Base-by-base conservation (phyloP, 306 rosid species). In the Vicia faba region DNA sequence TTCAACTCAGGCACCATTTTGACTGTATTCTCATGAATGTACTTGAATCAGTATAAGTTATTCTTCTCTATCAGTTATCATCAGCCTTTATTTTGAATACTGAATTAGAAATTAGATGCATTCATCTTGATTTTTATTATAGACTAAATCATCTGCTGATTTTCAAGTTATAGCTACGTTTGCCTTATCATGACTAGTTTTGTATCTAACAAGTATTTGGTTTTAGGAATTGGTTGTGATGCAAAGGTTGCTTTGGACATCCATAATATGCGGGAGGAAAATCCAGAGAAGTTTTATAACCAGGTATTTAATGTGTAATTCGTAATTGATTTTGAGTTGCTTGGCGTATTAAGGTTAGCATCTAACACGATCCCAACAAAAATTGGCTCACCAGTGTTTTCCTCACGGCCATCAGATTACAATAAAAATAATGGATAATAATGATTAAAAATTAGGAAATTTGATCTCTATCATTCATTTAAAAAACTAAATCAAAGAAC, bases 161-260 rank as follows among this genome's bases (percentile, higher is more conserved):
- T 82, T 56, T 50, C 69, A 35, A 29, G 56, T 57, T 51, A 58
- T 61, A 53, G 29, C 3, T 19, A 16, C 28, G 41, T 40, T 64
- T 71, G 70, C 58, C 46, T 74, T 65, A 64, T 28, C 26, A 63
- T 82, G 66, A 57, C 55, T 16, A 63, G 58, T 75, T 79, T 53
- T 57, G 58, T 71, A 29, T 76, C 67, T 73, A 10, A 41, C 73
- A 45, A 62, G n/a, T 54, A 59, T 70, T 77, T 67, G 65, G 50
- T 75, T 73, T 55, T 75, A 95, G 99, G 99, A 76, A 81, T 95
- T 75, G 99, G 99, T 13, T 95, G 99, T 69, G 99, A 95, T 84
- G 99, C 99, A 23, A 95, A 95, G 83, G 99, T 95, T 83, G 97
- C 97, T 81, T 80, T 95, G 77, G 99, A 95, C 78, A 95, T 95